Evolutionary conservation across 208 protist genomes (phyloP).

Genomic region (Crithidia brevicula): DNA sequence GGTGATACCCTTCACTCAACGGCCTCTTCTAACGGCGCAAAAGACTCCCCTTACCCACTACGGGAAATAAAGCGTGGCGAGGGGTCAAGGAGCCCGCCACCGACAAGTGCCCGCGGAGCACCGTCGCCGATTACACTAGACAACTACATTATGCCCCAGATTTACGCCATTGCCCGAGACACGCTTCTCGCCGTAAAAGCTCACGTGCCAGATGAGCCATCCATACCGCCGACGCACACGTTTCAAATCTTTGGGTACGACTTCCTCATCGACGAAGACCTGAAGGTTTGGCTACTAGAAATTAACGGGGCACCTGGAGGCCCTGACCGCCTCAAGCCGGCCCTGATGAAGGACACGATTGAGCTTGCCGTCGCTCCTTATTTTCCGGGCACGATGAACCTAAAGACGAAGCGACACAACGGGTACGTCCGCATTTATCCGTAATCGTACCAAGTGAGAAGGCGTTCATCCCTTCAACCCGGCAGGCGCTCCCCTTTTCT

Average conservation of each 20-base stretch:
- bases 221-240: conserved; percentile 53
- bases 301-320: conserved; percentile 90
- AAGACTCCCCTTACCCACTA: conserved; percentile 25
- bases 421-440: conserved; percentile 68
- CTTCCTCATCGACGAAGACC: conserved; percentile 80
- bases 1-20: neutral
- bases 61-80: conserved; percentile 12
- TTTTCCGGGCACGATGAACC: conserved; percentile 57
- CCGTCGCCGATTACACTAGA: conserved; percentile 41
- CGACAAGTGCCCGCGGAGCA: conserved; percentile 1
- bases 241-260: conserved; percentile 94
- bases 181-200: conserved; percentile 53
- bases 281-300: conserved; percentile 83
- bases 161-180: conserved; percentile 73
- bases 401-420: conserved; percentile 36
- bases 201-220: conserved; percentile 47
- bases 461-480: too few species aligned
- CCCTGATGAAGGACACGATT: conserved; percentile 77
- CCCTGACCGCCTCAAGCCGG: conserved; percentile 53
- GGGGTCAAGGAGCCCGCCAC: conserved; percentile 14
- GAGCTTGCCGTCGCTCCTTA: conserved; percentile 63
- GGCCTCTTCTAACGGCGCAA: conserved; percentile 7
- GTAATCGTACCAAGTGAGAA: neutral
- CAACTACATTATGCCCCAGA: conserved; percentile 71
- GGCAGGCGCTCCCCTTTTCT: too few species aligned